Conservation (phyloP, 345 rosid genomes). For the Aquilaria yunnanensis region DNA sequence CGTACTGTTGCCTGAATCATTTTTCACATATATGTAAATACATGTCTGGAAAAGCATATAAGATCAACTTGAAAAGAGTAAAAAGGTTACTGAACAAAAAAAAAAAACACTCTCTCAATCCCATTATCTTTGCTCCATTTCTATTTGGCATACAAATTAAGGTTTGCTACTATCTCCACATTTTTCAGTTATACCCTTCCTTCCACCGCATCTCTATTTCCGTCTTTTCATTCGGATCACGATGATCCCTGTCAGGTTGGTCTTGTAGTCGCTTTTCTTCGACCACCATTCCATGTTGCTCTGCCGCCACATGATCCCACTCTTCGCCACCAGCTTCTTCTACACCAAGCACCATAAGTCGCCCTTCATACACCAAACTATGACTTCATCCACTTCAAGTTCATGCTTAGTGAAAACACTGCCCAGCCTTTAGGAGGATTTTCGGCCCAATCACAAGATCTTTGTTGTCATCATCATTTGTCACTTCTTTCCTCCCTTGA, state of each 20-base stretch:
- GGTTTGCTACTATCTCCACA: too few species aligned
- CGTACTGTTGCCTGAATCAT: too few species aligned
- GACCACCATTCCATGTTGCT: constrained; percentile 83
- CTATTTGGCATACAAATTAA: too few species aligned
- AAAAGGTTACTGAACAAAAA: too few species aligned
- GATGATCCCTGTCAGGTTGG: constrained; percentile 71
- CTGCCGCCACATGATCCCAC: constrained; percentile 65
- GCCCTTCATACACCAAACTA: constrained; percentile 79
- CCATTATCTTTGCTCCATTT: too few species aligned
- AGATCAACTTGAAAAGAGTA: too few species aligned
- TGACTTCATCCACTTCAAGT: constrained; percentile 82
- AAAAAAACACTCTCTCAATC: too few species aligned
- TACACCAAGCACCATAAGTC: constrained; percentile 99
- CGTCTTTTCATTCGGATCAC: constrained; percentile 54
- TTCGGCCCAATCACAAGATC: constrained; percentile 89
- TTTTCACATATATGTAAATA: too few species aligned
- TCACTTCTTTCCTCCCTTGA: constrained; percentile 88
- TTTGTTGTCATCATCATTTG: constrained; percentile 85
- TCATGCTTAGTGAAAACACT: constrained; percentile 85
- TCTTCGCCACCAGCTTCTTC: constrained; percentile 81
- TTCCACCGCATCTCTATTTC: too few species aligned
- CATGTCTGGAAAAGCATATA: too few species aligned
- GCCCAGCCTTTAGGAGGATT: constrained; percentile 97
- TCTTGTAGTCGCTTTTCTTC: constrained; percentile 58
- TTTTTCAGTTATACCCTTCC: too few species aligned